Evolutionary conservation across 805 yeast species (phyloP).

Genomic region (Saccharomycopsis fodiens): DNA sequence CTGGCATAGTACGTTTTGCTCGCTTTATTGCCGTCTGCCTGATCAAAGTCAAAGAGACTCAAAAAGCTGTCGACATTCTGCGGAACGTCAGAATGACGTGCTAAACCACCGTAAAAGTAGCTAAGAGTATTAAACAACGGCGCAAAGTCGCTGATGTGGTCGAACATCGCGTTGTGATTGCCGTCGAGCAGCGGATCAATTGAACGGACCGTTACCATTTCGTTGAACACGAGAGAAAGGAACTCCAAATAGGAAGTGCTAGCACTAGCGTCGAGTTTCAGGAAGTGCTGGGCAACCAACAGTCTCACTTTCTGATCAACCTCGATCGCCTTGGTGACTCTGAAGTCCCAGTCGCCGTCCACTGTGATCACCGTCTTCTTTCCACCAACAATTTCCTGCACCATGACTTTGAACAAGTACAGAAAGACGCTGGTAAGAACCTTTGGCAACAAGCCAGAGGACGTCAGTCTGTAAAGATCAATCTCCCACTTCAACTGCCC

Average conservation of each 20-base stretch:
- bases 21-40: neutral
- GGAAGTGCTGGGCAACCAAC: constrained; percentile 24
- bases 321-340: constrained; percentile 63
- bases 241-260: constrained; percentile 21
- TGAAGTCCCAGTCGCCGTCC: constrained; percentile 68
- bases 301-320: constrained; percentile 47
- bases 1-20: constrained; percentile 19
- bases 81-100: constrained; percentile 7
- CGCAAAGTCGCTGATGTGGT: constrained; percentile 17
- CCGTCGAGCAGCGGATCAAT: neutral
- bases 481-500: constrained; percentile 26
- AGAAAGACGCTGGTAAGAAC: constrained; percentile 37
- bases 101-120: constrained; percentile 24
- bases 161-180: constrained; percentile 3
- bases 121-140: constrained; percentile 25
- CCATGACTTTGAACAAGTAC: constrained; percentile 51
- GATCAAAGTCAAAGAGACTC: constrained; percentile 3
- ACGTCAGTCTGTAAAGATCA: constrained; percentile 22
- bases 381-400: constrained; percentile 54
- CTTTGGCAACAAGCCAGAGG: constrained; percentile 25
- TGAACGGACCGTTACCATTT: constrained; percentile 14
- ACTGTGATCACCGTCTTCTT: constrained; percentile 47
- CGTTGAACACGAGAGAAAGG: constrained; percentile 29
- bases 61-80: neutral
- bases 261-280: neutral